Conservation (phyloP, 164 flowering plant genomes). For the Euptelea pleiosperma region DNA sequence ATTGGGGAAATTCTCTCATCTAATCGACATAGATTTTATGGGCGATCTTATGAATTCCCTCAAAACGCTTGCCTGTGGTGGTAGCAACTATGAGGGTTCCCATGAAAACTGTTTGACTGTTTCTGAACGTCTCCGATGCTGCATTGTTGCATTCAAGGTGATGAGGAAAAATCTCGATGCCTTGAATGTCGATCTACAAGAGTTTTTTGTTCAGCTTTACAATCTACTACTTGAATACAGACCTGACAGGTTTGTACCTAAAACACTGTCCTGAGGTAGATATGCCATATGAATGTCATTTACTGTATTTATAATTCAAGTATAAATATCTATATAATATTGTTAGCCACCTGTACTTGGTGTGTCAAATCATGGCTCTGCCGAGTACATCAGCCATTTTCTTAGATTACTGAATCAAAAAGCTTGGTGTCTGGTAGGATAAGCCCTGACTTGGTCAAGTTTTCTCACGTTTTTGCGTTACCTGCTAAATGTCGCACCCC, state of each 20-base stretch:
- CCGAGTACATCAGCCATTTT: no score
- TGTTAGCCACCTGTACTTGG: no score
- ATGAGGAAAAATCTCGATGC: slow-evolving; percentile 94
- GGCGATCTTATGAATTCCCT: slow-evolving; percentile 82
- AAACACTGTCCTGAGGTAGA: neutral
- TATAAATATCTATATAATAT: neutral
- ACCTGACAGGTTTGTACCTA: slow-evolving; percentile 72
- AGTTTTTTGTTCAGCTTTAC: slow-evolving; percentile 83
- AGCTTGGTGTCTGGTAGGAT: no score
- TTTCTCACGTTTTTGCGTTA: no score
- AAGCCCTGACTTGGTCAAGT: no score
- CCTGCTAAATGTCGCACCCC: no score
- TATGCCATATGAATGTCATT: no score
- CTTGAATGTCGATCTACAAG: slow-evolving; percentile 85
- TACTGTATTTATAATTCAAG: no score
- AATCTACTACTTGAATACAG: slow-evolving; percentile 75
- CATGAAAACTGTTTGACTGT: slow-evolving; percentile 50
- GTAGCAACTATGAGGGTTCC: slow-evolving; percentile 25
- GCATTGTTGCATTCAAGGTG: slow-evolving; percentile 91
- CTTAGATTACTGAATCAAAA: no score
- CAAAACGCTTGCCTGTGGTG: slow-evolving; percentile 67
- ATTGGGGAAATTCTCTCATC: slow-evolving; percentile 79
- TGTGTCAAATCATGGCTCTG: no score
- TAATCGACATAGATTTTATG: slow-evolving; percentile 86
- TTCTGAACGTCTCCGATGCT: slow-evolving; percentile 84